phyloP scores from a whole-genome alignment of 2,329 filamentous ascomycete genomes.

The Magnaporthiopsis rhizophila region DNA sequence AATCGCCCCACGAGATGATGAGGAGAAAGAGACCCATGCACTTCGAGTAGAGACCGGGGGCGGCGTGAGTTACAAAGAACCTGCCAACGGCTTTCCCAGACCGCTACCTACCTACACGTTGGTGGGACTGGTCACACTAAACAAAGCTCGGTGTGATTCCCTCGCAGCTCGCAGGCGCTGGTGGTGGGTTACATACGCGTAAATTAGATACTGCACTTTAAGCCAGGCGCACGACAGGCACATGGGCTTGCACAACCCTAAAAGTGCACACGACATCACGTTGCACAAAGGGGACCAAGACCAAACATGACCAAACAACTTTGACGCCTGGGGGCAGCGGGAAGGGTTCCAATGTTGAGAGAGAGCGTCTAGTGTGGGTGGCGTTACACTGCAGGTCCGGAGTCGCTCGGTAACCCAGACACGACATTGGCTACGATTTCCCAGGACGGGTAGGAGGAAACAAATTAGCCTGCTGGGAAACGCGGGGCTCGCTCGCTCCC shows the following conservation, averaged over 20 bases:
- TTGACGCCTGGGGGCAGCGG: not conserved
- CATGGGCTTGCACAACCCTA: too few species aligned
- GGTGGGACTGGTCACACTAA: not conserved
- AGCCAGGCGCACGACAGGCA: too few species aligned
- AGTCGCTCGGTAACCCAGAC: not conserved
- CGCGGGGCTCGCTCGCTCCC: too few species aligned
- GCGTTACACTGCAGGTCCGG: not conserved
- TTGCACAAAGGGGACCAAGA: not conserved
- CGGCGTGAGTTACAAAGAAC: too few species aligned
- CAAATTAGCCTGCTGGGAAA: not conserved
- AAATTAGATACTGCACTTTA: not conserved
- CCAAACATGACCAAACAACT: not conserved
- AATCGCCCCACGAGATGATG: not conserved
- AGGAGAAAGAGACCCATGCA: too few species aligned
- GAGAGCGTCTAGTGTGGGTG: not conserved
- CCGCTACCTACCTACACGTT: too few species aligned
- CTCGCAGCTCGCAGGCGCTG: not conserved
- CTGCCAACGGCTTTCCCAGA: too few species aligned
- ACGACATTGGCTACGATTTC: not conserved
- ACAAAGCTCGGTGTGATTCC: not conserved
- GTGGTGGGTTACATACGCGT: not conserved
- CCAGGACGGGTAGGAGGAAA: not conserved
- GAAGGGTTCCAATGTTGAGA: not conserved
- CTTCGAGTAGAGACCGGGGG: too few species aligned
- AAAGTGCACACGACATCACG: not conserved